Conservation (phyloP, 2,329 filamentous ascomycete species). For the Cordyceps militaris region DNA sequence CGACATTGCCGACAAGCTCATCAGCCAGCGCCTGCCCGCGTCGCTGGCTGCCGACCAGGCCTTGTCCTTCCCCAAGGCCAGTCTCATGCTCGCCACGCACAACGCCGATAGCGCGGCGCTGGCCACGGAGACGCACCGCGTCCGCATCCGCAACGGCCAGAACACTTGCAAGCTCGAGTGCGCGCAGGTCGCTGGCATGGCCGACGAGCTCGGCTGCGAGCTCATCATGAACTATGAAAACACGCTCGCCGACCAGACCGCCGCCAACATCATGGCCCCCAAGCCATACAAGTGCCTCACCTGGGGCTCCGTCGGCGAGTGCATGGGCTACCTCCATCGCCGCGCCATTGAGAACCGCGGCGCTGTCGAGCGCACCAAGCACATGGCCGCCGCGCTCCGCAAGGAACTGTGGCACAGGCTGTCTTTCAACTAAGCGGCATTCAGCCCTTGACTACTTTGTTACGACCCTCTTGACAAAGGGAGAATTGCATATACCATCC, state of each 20-base stretch:
- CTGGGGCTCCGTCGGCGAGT: constrained; percentile 18
- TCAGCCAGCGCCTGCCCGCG: constrained; percentile 41
- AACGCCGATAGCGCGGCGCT: constrained; percentile 58
- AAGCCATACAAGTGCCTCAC: constrained; percentile 19
- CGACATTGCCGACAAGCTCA: constrained; percentile 53
- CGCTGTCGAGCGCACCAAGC: constrained; percentile 18
- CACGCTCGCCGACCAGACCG: constrained; percentile 11
- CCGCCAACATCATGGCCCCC: constrained; percentile 31
- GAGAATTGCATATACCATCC: constrained; percentile 3
- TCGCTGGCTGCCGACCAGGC: constrained; percentile 22
- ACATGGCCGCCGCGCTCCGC: constrained; percentile 22
- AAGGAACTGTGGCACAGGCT: constrained; percentile 23
- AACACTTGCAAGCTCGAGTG: constrained; percentile 29
- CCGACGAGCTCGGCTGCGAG: constrained; percentile 68
- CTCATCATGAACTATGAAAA: constrained; percentile 26
- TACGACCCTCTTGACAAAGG: neutral
- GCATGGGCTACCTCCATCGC: constrained; percentile 18
- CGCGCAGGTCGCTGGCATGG: constrained; percentile 79
- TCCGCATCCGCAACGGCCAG: constrained; percentile 9
- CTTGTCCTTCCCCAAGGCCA: constrained; percentile 41
- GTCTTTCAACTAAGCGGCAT: constrained; percentile 5
- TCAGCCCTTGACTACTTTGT: neutral
- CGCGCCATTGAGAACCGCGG: constrained; percentile 20
- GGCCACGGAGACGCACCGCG: constrained; percentile 27
- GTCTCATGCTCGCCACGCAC: constrained; percentile 66